These are phyloP conservation scores for Rhizopus microsporus DNA, from an alignment of 371 early-diverging fungal species.

Conservation along the genomic window DNA sequence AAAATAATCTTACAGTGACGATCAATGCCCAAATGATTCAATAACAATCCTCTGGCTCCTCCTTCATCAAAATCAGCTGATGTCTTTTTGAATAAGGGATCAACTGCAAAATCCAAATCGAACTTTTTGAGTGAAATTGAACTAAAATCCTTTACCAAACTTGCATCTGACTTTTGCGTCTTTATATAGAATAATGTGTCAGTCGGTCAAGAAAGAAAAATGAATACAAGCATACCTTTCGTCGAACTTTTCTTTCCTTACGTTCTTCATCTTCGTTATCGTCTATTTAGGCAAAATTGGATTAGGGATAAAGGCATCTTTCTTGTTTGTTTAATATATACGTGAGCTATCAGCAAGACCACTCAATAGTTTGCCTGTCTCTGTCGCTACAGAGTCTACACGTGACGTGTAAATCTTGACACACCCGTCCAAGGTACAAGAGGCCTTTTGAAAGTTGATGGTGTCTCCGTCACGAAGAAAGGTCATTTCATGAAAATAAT, in stretches of 20 bases:
- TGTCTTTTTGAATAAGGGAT: constrained; percentile 97
- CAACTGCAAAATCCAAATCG: constrained; percentile 91
- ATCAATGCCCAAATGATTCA: constrained; percentile 85
- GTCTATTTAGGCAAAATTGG: constrained; percentile 17
- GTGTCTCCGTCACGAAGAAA: constrained; percentile 92
- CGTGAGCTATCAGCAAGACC: constrained; percentile 78
- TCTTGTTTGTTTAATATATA: constrained; percentile 18
- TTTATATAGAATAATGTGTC: not conserved
- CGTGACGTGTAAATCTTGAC: constrained; percentile 98
- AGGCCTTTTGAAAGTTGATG: constrained; percentile 99
- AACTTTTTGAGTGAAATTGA: constrained; percentile 82
- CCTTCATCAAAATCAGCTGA: constrained; percentile 98
- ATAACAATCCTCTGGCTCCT: constrained; percentile 90
- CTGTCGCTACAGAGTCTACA: constrained; percentile 97
- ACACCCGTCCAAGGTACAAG: constrained; percentile 98
- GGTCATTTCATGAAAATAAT: constrained; percentile 97
- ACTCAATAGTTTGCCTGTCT: constrained; percentile 90
- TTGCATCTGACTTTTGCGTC: constrained; percentile 59
- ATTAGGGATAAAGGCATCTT: not conserved
- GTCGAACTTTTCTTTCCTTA: constrained; percentile 45
- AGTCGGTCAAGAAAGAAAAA: not conserved
- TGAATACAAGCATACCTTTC: constrained; percentile 29
- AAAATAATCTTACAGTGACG: constrained; percentile 89
- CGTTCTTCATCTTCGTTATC: constrained; percentile 56
- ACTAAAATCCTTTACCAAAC: constrained; percentile 81